Evolutionary conservation across 345 rosid species (phyloP), one percentile per base, ranked within the genome.

Genomic region (Populus davidiana): DNA sequence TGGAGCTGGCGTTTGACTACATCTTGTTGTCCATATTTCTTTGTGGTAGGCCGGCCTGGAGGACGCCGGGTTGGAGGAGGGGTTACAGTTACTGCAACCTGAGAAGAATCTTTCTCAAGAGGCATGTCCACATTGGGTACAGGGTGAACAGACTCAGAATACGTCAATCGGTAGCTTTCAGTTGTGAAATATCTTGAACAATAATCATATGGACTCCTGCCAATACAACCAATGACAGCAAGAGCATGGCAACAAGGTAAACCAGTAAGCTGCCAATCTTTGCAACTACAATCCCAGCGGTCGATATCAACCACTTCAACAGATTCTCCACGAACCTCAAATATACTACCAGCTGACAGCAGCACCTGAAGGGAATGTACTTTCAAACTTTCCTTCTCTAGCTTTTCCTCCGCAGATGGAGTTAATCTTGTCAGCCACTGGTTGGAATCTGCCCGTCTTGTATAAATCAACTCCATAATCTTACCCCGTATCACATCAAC

Each of bases 61-160:
- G 97, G 99, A 41, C 93, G 89, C 2, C 94, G 85, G 5, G 93
- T 89, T 1, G 95, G 93, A 33, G 99, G 99, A 6, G 99, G 99
- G 25, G 92, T 90, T 29, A 95, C 96, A 7, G 89, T 91, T 65
- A 93, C 92, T 10, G 81, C 87, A 33, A 81, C 87, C 39, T 86
- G 87, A 8, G 90, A 87, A 71, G 83, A 81, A 69, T 83, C 87
- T 74, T 74, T 88, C 85, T 71, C 83, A 27, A 69, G 80, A 52
- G 77, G 86, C 61, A 84, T 82, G 66, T 90, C 91, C 65, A 89
- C 75, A 43, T 79, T 79, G 43, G 92, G 91, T 74, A 91, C 79
- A n/a, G 97, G 93, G 69, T 89, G 89, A 65, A 95, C 72, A 17
- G 93, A 86, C 86, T 90, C 82, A 0, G 94, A 88, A 78, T 95